phyloP scores from a whole-genome alignment of 768 basidiomycete genomes.

The Porphyrellus cyaneotinctus region DNA sequence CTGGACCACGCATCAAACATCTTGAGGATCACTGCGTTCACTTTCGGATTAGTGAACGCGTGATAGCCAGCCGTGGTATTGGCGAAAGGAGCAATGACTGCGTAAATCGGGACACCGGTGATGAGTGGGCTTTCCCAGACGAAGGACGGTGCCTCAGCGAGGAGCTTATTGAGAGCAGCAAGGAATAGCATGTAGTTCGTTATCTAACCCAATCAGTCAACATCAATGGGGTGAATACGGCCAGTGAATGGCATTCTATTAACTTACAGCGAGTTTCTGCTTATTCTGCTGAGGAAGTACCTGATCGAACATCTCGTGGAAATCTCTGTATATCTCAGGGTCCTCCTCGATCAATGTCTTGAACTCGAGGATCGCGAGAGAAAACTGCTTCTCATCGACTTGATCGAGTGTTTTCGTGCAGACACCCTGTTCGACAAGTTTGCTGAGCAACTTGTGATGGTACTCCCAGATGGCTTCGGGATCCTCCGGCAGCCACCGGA shows the following conservation, averaged over 20 bases:
- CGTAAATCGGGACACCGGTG: slow-evolving; percentile 20
- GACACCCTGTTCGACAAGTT: slow-evolving; percentile 20
- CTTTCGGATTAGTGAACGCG: slow-evolving; percentile 29
- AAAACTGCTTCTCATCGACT: slow-evolving; percentile 8
- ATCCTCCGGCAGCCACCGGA: slow-evolving; percentile 18
- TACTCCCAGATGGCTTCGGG: slow-evolving; percentile 1
- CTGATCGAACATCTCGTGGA: slow-evolving; percentile 25
- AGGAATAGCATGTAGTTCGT: neutral
- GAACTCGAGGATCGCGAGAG: slow-evolving; percentile 20
- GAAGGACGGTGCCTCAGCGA: slow-evolving; percentile 9
- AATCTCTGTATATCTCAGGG: slow-evolving; percentile 17
- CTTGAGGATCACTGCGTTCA: slow-evolving; percentile 46
- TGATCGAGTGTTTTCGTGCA: neutral
- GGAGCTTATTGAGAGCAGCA: slow-evolving; percentile 11
- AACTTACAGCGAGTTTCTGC: slow-evolving; percentile 11
- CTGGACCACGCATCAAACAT: slow-evolving; percentile 47
- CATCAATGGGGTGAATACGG: too few relatives aligned
- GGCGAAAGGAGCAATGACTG: slow-evolving; percentile 14
- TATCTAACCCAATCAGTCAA: neutral
- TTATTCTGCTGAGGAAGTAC: neutral
- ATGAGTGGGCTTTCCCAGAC: slow-evolving; percentile 13
- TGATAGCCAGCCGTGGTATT: slow-evolving; percentile 18
- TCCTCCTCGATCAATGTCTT: slow-evolving; percentile 23
- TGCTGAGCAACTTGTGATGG: slow-evolving; percentile 24
- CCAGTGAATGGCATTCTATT: neutral